Evolutionary conservation across 305 asterid species (phyloP).

Genomic region (Solanum hybrid): DNA sequence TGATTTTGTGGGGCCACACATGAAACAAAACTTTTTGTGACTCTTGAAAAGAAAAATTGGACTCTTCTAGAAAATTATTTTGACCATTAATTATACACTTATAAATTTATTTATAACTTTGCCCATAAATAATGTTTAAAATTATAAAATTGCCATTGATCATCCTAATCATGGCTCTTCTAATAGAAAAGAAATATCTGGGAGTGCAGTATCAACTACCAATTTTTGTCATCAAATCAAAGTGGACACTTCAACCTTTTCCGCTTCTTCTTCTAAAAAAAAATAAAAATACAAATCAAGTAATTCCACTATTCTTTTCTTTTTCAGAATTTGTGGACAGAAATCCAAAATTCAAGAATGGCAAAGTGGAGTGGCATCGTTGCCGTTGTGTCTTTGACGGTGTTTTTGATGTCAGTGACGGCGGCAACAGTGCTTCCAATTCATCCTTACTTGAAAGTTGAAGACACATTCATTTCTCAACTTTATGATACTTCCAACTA

Average conservation of each 20-base stretch:
- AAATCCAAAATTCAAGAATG: conserved; percentile 16
- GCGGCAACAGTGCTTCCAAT: conserved; percentile 33
- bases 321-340: neutral
- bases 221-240: neutral
- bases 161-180: too few species aligned
- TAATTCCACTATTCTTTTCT: neutral
- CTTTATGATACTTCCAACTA: conserved; percentile 80
- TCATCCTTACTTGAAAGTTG: conserved; percentile 50
- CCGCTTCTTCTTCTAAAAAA: neutral
- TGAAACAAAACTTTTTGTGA: too few species aligned
- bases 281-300: neutral
- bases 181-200: neutral
- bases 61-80: too few species aligned
- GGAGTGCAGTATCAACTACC: neutral
- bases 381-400: conserved; percentile 16
- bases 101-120: too few species aligned
- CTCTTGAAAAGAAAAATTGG: too few species aligned
- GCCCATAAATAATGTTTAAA: too few species aligned
- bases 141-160: too few species aligned
- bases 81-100: too few species aligned
- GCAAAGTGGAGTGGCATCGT: conserved; percentile 12
- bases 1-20: too few species aligned
- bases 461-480: conserved; percentile 18
- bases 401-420: conserved; percentile 25
- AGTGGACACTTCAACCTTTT: neutral